Evolutionary conservation across 2,329 filamentous ascomycete genomes (phyloP).

Genomic region (Epichloe glyceriae): DNA sequence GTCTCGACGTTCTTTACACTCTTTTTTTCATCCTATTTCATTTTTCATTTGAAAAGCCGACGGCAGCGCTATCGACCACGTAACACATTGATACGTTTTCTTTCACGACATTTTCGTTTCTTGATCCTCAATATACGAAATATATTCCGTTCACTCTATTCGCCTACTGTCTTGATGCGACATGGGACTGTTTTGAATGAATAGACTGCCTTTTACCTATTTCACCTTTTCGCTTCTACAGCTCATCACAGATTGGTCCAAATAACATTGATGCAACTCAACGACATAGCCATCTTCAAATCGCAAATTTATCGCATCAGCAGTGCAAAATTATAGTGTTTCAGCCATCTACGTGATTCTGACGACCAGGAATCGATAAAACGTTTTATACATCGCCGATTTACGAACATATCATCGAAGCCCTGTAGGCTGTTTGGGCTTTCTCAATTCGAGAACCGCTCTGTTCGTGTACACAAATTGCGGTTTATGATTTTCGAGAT

Average conservation of each 20-base stretch:
- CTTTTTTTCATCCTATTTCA: neutral
- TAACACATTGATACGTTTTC: neutral
- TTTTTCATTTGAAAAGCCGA: neutral
- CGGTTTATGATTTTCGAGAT: neutral
- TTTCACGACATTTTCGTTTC: neutral
- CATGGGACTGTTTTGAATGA: slow-evolving; percentile 1
- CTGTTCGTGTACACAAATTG: neutral
- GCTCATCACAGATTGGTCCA: neutral
- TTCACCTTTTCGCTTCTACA: neutral
- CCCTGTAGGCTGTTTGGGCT: neutral
- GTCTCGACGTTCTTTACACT: neutral
- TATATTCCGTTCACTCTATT: neutral
- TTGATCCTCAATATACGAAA: neutral
- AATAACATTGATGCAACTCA: slow-evolving; percentile 7
- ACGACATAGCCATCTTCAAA: neutral
- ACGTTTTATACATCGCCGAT: neutral
- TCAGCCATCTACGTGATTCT: neutral
- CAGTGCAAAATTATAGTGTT: slow-evolving; percentile 1
- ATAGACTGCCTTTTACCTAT: neutral
- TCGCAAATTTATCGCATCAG: slow-evolving; percentile 2
- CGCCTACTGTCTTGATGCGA: neutral
- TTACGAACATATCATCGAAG: slow-evolving; percentile 7
- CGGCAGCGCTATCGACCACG: neutral
- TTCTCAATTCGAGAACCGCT: neutral
- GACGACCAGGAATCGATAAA: neutral